Evolutionary conservation across 164 flowering plant genomes (phyloP).

Genomic region (Dillenia turbinata): DNA sequence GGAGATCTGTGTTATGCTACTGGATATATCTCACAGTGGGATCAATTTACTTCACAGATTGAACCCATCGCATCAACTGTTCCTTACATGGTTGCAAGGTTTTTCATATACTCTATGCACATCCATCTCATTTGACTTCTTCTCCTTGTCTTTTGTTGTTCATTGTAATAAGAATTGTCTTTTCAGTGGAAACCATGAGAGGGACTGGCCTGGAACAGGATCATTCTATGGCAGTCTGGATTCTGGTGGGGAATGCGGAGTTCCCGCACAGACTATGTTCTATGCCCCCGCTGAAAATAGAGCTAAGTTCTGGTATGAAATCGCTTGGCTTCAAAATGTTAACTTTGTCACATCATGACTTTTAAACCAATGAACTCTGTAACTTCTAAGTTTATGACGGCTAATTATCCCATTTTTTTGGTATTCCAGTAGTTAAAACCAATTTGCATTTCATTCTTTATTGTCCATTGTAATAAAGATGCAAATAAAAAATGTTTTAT

Average conservation of each 20-base stretch:
- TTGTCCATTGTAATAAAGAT: no score
- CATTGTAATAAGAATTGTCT: constrained; percentile 5
- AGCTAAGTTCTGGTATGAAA: constrained; percentile 60
- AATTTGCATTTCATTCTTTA: no score
- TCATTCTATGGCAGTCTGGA: constrained; percentile 55
- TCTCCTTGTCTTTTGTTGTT: not conserved
- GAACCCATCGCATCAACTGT: constrained; percentile 72
- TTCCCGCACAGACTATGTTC: constrained; percentile 52
- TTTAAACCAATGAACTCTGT: no score
- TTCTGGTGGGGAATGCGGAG: constrained; percentile 89
- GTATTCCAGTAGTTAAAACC: no score
- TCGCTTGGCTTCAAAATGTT: no score
- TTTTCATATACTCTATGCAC: not conserved
- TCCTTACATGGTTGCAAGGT: constrained; percentile 75
- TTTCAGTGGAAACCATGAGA: constrained; percentile 75
- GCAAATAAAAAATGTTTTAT: no score
- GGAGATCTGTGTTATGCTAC: constrained; percentile 69
- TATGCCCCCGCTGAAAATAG: constrained; percentile 64
- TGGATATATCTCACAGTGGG: constrained; percentile 80
- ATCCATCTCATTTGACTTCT: not conserved
- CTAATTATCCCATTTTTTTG: no score
- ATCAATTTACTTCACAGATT: constrained; percentile 64
- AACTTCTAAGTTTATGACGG: no score
- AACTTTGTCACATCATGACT: no score
- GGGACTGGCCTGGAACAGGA: constrained; percentile 69